These are phyloP conservation scores for Aspergillus sojae DNA, from an alignment of 2,329 filamentous ascomycete species.

Conservation along the genomic window DNA sequence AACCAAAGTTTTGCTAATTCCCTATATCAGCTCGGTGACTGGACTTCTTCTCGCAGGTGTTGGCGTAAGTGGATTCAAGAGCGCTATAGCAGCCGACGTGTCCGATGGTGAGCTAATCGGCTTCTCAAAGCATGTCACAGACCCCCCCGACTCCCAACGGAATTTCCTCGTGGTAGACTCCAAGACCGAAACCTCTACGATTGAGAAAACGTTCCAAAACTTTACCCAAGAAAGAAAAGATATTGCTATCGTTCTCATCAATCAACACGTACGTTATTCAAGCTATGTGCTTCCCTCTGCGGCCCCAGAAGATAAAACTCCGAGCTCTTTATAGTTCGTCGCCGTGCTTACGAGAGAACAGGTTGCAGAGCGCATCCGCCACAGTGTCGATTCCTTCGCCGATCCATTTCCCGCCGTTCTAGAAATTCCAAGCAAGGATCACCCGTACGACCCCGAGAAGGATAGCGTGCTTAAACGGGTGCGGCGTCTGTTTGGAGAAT, in stretches of 20 bases:
- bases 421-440: constrained; percentile 98
- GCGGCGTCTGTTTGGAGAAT: constrained; percentile 68
- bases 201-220: constrained; percentile 85
- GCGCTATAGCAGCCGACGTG: not conserved
- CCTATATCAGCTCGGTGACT: constrained; percentile 79
- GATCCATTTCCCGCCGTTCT: constrained; percentile 94
- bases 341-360: constrained; percentile 41
- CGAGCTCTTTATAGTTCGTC: not conserved
- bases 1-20: constrained; percentile 18
- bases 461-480: constrained; percentile 95
- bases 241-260: constrained; percentile 94
- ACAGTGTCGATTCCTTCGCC: constrained; percentile 86
- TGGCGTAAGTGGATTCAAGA: constrained; percentile 64
- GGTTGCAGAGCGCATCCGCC: constrained; percentile 92
- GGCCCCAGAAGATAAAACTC: too few relatives aligned
- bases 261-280: constrained; percentile 76
- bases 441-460: constrained; percentile 98
- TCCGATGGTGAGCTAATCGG: constrained; percentile 7
- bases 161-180: constrained; percentile 96
- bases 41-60: constrained; percentile 93
- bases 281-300: not conserved
- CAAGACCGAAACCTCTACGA: constrained; percentile 86
- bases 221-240: constrained; percentile 93
- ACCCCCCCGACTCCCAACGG: constrained; percentile 85
- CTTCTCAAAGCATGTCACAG: constrained; percentile 75